Base-by-base conservation (phyloP, 371 early-diverging fungal genomes). In the Umbelopsis sp. region DNA sequence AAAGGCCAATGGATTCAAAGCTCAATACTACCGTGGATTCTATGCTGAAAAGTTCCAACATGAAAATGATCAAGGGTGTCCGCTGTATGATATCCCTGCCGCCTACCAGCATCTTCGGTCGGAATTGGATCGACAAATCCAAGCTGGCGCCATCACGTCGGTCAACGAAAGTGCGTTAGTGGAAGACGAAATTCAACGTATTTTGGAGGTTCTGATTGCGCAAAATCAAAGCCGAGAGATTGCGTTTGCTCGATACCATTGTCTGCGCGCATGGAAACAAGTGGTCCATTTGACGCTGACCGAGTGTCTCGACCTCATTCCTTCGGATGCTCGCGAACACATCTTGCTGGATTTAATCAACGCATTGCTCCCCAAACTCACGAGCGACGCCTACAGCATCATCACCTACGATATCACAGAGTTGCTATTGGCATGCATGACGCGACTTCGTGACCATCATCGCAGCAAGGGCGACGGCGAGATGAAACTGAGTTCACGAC, bases 201-300 rank as follows among this genome's bases (percentile, higher is more conserved):
- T 90, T 45, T 69, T 91, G 50, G 73, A 78, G 25, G 74, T 74
- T 25, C 82, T 83, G 65, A 80, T 86, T 74, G 88, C 84, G 10
- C 72, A 82, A 20, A 96, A 95, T 68, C 88, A 89, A 64, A 74
- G 74, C 20, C 83, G 86, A 25, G 89, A 89, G 72, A 85, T 92
- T 67, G 80, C 76, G 50, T 80, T 80, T 64, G 92, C 87, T 6
- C 85, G 89, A 64, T 69, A 77, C 46, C 85, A 91, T 66, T 85
- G 89, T 69, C 57, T 92, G 67, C 77, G 87, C 51, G 91, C 93
- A 0, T 97, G 96, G 96, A 87, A 89, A 69, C 88, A 93, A 65
- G 76, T 95, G 18, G 82, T 93, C 1, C 90, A 92, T 63, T 83
- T 93, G 20, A 85, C 92, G 0, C 63, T 93, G 0, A 81, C 86